phyloP scores from a whole-genome alignment of 306 rosid species.

The Biancaea sappan region DNA sequence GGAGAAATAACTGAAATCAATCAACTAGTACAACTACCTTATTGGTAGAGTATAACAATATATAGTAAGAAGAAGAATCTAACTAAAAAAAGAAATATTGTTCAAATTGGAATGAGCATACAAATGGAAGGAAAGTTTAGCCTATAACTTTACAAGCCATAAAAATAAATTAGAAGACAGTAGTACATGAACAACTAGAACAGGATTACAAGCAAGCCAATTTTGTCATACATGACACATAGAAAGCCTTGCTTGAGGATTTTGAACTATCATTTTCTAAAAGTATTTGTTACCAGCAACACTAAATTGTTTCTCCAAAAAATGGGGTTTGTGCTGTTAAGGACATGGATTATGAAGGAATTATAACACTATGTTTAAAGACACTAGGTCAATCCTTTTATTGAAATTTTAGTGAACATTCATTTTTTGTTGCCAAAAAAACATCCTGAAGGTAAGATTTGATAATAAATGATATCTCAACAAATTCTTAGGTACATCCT shows the following conservation, averaged over 20 bases:
- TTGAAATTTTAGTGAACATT: background rate
- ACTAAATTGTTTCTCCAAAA: background rate
- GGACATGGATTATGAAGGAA: slow-evolving; percentile 10
- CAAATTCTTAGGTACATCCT: background rate
- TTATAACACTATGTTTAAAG: background rate
- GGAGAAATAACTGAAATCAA: slow-evolving; percentile 28
- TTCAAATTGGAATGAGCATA: slow-evolving; percentile 2
- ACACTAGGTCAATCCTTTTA: background rate
- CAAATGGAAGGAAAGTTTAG: background rate
- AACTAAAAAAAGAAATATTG: background rate
- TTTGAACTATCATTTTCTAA: background rate
- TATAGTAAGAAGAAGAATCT: background rate
- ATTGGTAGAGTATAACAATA: slow-evolving; percentile 4
- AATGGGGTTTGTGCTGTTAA: background rate
- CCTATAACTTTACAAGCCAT: background rate
- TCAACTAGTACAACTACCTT: background rate
- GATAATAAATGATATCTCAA: background rate
- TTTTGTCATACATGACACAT: background rate
- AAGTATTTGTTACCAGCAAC: background rate
- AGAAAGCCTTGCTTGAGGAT: background rate
- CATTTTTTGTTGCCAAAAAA: background rate
- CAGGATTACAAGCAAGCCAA: background rate
- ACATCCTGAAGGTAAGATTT: background rate
- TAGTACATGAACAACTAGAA: background rate
- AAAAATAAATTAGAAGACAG: background rate